Evolutionary conservation across 2,329 filamentous ascomycete genomes (phyloP).

Genomic region (Hypomyces perniciosus): DNA sequence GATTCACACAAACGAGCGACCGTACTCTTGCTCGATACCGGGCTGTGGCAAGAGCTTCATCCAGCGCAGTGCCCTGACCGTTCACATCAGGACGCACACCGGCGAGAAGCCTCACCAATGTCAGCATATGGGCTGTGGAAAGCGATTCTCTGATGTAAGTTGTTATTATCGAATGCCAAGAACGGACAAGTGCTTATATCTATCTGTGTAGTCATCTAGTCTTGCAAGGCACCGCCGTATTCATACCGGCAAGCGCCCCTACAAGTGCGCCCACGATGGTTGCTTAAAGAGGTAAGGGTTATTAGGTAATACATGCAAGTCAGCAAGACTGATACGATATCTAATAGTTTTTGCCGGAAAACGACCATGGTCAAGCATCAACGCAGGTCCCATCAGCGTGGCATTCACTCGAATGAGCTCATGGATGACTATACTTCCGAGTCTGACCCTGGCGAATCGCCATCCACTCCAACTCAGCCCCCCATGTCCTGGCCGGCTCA

Average conservation of each 20-base stretch:
- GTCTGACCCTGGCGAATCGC: conserved; percentile 53
- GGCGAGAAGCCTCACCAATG: conserved; percentile 68
- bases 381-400: conserved; percentile 54
- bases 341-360: conserved; percentile 62
- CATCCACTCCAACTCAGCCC: conserved; percentile 51
- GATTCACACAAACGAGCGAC: conserved; percentile 66
- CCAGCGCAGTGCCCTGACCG: conserved; percentile 62
- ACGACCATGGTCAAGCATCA: conserved; percentile 67
- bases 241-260: conserved; percentile 61
- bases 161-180: conserved; percentile 22
- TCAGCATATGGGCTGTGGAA: conserved; percentile 58
- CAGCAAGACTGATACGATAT: background rate
- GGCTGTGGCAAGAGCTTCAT: conserved; percentile 67
- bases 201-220: conserved; percentile 50
- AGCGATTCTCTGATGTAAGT: conserved; percentile 64
- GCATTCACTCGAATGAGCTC: conserved; percentile 48
- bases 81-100: conserved; percentile 65
- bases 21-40: conserved; percentile 54
- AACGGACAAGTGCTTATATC: background rate
- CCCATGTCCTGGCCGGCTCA: conserved; percentile 47
- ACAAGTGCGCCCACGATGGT: conserved; percentile 55
- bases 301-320: background rate
- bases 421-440: conserved; percentile 50
- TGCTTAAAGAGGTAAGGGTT: conserved; percentile 53
- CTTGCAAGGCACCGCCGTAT: conserved; percentile 60